Evolutionary conservation across 2,329 filamentous ascomycete species (phyloP).

Genomic region (Sclerotinia borealis): DNA sequence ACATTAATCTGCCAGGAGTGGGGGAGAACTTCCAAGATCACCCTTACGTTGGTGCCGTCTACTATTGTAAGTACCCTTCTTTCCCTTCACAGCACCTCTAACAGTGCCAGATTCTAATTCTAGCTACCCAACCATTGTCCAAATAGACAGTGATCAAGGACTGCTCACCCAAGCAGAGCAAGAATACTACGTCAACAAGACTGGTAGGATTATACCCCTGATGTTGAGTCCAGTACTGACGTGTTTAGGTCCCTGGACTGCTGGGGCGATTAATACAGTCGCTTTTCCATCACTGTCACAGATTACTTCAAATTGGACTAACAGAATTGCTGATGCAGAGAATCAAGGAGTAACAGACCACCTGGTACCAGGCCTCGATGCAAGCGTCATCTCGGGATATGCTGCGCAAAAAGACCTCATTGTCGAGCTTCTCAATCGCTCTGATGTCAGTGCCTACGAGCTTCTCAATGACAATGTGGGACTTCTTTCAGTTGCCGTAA

Average conservation of each 20-base stretch:
- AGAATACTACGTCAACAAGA: constrained; percentile 27
- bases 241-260: constrained; percentile 16
- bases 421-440: constrained; percentile 15
- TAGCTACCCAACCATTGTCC: constrained; percentile 20
- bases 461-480: constrained; percentile 24
- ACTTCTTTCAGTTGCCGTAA: constrained; percentile 32
- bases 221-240: neutral
- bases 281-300: constrained; percentile 25
- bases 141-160: constrained; percentile 17
- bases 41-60: constrained; percentile 31
- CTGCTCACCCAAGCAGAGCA: constrained; percentile 18
- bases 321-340: constrained; percentile 19
- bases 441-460: constrained; percentile 24
- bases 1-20: constrained; percentile 44
- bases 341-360: constrained; percentile 18
- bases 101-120: constrained; percentile 20
- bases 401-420: constrained; percentile 21
- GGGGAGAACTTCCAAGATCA: constrained; percentile 47
- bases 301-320: constrained; percentile 19
- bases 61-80: constrained; percentile 21
- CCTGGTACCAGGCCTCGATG: constrained; percentile 20
- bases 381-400: constrained; percentile 23
- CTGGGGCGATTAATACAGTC: constrained; percentile 27
- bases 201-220: constrained; percentile 12
- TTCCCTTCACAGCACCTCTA: constrained; percentile 3